phyloP scores from a whole-genome alignment of 129 eudicot species.

The Helianthus tuberosus region DNA sequence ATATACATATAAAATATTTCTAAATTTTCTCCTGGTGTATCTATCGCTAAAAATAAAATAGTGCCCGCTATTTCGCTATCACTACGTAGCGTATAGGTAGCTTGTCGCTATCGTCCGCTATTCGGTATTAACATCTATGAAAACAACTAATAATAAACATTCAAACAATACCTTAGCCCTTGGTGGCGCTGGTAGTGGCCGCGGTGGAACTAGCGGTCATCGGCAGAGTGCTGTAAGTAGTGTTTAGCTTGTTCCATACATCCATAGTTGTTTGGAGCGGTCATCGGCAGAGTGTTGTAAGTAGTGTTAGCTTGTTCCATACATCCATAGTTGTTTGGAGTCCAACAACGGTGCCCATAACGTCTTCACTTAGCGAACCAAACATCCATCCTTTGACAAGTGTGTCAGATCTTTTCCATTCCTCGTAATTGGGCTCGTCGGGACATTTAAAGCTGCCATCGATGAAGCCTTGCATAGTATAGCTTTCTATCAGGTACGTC shows the following conservation, averaged over 20 bases:
- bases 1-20: too few species aligned
- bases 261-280: too few species aligned
- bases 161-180: neutral
- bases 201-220: neutral
- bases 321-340: neutral
- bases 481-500: neutral
- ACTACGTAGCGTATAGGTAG: too few species aligned
- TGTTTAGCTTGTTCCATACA: too few species aligned
- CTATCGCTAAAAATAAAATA: too few species aligned
- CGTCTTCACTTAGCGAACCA: constrained; percentile 8
- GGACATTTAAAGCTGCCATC: neutral
- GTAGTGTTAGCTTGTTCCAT: neutral
- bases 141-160: neutral
- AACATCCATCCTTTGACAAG: constrained; percentile 21
- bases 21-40: too few species aligned
- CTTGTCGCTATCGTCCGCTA: too few species aligned
- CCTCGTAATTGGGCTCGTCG: neutral
- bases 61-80: too few species aligned
- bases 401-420: constrained; percentile 11
- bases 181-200: neutral
- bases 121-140: too few species aligned
- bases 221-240: too few species aligned
- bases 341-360: neutral
- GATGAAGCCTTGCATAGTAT: constrained; percentile 8
- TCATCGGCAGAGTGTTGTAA: neutral